phyloP scores from a whole-genome alignment of 176 grass and related monocot species.

The Paspalum notatum region DNA sequence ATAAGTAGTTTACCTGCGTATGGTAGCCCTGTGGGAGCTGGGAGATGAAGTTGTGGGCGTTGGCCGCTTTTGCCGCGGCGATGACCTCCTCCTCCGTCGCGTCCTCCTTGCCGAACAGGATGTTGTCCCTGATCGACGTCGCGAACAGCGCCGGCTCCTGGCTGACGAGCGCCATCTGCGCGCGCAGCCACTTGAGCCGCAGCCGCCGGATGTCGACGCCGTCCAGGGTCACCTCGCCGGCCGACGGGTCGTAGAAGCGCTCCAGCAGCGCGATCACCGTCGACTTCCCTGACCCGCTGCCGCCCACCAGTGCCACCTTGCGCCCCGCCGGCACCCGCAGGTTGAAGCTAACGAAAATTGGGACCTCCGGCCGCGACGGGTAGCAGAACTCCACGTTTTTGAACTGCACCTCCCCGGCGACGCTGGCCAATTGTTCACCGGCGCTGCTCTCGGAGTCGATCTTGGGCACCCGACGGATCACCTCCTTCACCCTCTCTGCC shows the following conservation, averaged over 20 bases:
- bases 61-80: slow-evolving; percentile 70
- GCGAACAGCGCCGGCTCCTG: slow-evolving; percentile 97
- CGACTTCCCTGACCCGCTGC: slow-evolving; percentile 87
- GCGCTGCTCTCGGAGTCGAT: too few relatives aligned
- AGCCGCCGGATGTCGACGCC: slow-evolving; percentile 72
- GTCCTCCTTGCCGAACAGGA: too few relatives aligned
- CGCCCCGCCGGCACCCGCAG: slow-evolving; percentile 68
- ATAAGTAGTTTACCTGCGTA: slow-evolving; percentile 90
- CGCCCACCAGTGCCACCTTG: slow-evolving; percentile 72
- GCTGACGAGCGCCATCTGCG: slow-evolving; percentile 89
- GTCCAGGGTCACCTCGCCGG: slow-evolving; percentile 65
- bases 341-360: slow-evolving; percentile 71
- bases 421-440: too few relatives aligned
- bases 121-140: slow-evolving; percentile 84
- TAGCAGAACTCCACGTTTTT: slow-evolving; percentile 74
- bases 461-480: too few relatives aligned
- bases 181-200: slow-evolving; percentile 83
- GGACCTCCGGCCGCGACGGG: slow-evolving; percentile 74
- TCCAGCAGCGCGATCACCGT: slow-evolving; percentile 88
- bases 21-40: slow-evolving; percentile 87
- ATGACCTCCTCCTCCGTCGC: slow-evolving; percentile 45
- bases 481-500: too few relatives aligned
- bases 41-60: slow-evolving; percentile 93
- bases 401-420: slow-evolving; percentile 79
- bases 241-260: slow-evolving; percentile 80